A percentile compares a stretch with the other conserved stretches of the same genome.
These are phyloP conservation scores for Xylaria nigripes DNA, from an alignment of 495 filamentous ascomycete genomes.

Conservation along the genomic window DNA sequence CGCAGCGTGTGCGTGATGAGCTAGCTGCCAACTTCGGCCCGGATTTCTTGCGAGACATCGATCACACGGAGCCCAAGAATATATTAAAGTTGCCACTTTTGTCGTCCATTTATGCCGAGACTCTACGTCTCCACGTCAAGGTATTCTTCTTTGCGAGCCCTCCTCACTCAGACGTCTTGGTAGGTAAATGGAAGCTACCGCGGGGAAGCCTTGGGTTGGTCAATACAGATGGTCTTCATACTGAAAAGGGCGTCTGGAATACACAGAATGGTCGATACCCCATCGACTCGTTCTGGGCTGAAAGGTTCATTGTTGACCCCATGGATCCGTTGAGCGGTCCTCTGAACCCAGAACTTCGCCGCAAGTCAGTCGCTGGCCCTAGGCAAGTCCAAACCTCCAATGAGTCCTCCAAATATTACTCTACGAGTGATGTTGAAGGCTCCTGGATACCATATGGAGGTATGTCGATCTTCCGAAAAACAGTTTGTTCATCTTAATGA, in stretches of 20 bases:
- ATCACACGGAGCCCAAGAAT: slow-evolving; percentile 5
- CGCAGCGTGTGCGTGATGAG: slow-evolving; percentile 15
- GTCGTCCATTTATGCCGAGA: slow-evolving; percentile 26
- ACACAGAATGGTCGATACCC: slow-evolving; percentile 15
- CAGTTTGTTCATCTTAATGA: neutral
- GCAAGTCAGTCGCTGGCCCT: neutral
- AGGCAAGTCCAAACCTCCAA: neutral
- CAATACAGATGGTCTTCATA: slow-evolving; percentile 12
- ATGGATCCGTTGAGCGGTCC: slow-evolving; percentile 20
- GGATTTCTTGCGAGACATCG: neutral
- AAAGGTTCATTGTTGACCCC: slow-evolving; percentile 22
- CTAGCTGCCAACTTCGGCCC: slow-evolving; percentile 2
- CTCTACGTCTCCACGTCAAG: slow-evolving; percentile 21
- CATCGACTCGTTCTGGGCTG: slow-evolving; percentile 24
- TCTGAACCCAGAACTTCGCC: neutral
- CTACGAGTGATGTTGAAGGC: slow-evolving; percentile 3
- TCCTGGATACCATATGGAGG: slow-evolving; percentile 8
- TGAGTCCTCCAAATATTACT: neutral
- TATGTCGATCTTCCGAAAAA: neutral
- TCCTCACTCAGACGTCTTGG: slow-evolving; percentile 6
- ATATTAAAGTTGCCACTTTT: slow-evolving; percentile 20
- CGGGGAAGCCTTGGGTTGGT: slow-evolving; percentile 9
- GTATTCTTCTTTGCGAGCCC: slow-evolving; percentile 14
- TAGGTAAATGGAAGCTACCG: slow-evolving; percentile 11
- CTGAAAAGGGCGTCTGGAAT: slow-evolving; percentile 25